Percentiles rank a stretch among this genome's conserved stretches.
These are phyloP conservation scores for Linnemannia exigua DNA, from an alignment of 192 early-diverging fungal species.

Conservation along the genomic window DNA sequence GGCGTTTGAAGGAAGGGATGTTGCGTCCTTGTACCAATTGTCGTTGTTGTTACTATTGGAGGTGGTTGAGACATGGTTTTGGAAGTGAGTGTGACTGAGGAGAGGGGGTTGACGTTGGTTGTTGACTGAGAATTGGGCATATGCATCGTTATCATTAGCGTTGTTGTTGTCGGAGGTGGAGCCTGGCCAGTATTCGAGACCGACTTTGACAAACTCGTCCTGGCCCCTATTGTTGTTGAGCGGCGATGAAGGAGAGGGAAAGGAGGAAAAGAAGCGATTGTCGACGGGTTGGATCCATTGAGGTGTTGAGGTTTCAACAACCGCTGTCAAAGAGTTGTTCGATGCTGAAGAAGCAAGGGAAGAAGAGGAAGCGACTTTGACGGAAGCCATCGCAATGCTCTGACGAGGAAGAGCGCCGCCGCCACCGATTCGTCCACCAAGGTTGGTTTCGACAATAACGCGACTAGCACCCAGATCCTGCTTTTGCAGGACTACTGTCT, in stretches of 20 bases:
- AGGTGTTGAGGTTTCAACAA: slow-evolving; percentile 16
- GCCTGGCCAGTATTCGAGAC: background rate
- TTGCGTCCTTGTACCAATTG: background rate
- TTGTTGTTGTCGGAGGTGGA: background rate
- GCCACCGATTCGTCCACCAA: background rate
- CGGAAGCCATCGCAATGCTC: background rate
- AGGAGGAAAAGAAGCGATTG: slow-evolving; percentile 58
- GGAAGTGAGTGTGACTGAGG: slow-evolving; percentile 54
- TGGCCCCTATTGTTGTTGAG: background rate
- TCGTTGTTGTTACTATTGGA: background rate
- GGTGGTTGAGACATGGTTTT: background rate
- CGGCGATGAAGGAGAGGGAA: slow-evolving; percentile 29
- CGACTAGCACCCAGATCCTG: background rate
- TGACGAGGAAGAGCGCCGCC: background rate
- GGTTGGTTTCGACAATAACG: background rate
- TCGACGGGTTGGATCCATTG: slow-evolving; percentile 62
- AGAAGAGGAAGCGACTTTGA: background rate
- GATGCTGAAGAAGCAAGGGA: background rate
- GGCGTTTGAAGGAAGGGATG: slow-evolving; percentile 52
- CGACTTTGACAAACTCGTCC: background rate
- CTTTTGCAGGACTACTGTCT: background rate
- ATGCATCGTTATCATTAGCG: background rate
- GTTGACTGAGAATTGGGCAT: slow-evolving; percentile 6
- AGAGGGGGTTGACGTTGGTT: background rate
- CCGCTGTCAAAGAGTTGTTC: background rate